phyloP scores from a whole-genome alignment of 2,329 filamentous ascomycete genomes.

The Aspergillus transmontanensis region DNA sequence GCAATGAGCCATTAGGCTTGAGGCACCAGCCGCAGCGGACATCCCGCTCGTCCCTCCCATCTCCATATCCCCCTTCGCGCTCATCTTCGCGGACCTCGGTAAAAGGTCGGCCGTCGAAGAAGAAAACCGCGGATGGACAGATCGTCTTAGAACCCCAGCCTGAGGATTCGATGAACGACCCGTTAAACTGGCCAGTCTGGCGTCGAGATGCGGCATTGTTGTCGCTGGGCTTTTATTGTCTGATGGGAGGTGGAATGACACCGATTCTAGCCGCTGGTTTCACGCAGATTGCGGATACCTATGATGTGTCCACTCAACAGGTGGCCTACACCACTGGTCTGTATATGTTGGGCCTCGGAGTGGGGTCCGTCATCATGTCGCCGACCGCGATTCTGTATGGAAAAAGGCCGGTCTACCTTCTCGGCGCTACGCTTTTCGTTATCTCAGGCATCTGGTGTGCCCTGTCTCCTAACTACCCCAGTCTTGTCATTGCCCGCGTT shows the following conservation, averaged over 20 bases:
- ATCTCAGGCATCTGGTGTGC: constrained; percentile 81
- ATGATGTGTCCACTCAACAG: constrained; percentile 66
- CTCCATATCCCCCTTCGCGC: constrained; percentile 42
- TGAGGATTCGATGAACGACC: constrained; percentile 86
- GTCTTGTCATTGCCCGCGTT: constrained; percentile 77
- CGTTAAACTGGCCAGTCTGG: constrained; percentile 86
- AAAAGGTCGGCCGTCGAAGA: constrained; percentile 50
- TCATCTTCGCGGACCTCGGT: constrained; percentile 39
- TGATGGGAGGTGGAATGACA: constrained; percentile 91
- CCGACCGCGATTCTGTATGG: constrained; percentile 90
- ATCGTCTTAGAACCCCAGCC: constrained; percentile 92
- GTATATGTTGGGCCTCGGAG: constrained; percentile 89
- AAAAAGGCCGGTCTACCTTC: constrained; percentile 87
- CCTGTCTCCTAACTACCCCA: constrained; percentile 76
- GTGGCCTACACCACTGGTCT: constrained; percentile 88
- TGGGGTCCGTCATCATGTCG: constrained; percentile 81
- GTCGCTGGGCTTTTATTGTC: constrained; percentile 86
- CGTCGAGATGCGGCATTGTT: constrained; percentile 77
- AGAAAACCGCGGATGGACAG: constrained; percentile 76
- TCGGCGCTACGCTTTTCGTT: constrained; percentile 75
- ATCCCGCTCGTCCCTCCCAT: constrained; percentile 58
- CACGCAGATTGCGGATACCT: constrained; percentile 70
- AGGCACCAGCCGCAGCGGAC: constrained; percentile 64
- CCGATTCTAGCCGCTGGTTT: constrained; percentile 89
- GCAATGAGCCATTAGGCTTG: constrained; percentile 65